Evolutionary conservation across 176 grass and related monocot species (phyloP).

Genomic region (Paspalum notatum): DNA sequence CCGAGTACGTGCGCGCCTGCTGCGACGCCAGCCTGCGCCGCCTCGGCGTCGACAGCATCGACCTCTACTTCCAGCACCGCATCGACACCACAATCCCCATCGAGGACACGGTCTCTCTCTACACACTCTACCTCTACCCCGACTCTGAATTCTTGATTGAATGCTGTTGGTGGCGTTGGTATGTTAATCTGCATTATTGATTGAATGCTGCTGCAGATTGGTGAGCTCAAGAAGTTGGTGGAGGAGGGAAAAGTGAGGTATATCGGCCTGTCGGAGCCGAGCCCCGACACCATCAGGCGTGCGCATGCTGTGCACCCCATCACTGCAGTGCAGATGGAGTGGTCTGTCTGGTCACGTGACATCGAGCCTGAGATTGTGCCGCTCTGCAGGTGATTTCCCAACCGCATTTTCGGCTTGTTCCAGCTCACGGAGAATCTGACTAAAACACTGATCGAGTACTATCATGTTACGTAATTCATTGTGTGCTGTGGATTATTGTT

Average conservation of each 20-base stretch:
- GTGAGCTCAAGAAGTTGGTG: too few species aligned
- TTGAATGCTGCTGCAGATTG: background rate
- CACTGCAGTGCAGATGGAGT: slow-evolving; percentile 81
- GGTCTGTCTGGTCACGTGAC: slow-evolving; percentile 85
- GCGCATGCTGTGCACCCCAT: slow-evolving; percentile 75
- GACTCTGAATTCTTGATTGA: background rate
- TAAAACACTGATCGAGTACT: too few species aligned
- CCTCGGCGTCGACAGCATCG: slow-evolving; percentile 62
- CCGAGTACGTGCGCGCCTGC: slow-evolving; percentile 68
- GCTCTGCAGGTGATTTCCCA: slow-evolving; percentile 58
- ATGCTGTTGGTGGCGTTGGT: background rate
- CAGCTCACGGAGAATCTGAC: background rate
- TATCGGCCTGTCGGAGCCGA: too few species aligned
- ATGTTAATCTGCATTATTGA: background rate
- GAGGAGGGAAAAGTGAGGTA: too few species aligned
- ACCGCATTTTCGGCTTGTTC: background rate
- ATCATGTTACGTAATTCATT: background rate
- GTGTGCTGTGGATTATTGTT: slow-evolving; percentile 2
- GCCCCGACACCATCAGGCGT: slow-evolving; percentile 73
- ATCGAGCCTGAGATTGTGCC: slow-evolving; percentile 87
- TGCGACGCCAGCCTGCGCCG: slow-evolving; percentile 71
- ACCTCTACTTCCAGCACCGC: slow-evolving; percentile 81
- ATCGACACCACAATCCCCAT: too few species aligned
- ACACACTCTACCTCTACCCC: background rate
- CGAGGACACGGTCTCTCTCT: slow-evolving; percentile 77